Conservation (phyloP, 352 stramenopile genomes). For the Phytophthora sp. region DNA sequence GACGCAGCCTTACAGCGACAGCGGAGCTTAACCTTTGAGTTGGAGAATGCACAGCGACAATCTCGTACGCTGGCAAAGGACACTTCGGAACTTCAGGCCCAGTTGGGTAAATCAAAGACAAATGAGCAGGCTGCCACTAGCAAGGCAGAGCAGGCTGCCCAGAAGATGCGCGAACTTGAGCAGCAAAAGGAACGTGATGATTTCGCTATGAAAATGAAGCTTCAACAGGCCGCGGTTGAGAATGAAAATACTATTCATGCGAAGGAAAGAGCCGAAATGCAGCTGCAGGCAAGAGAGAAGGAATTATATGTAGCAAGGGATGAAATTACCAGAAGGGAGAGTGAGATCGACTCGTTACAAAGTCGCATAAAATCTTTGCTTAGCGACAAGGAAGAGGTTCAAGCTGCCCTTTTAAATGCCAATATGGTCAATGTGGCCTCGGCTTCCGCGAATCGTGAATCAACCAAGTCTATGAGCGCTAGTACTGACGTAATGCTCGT, state of each 20-base stretch:
- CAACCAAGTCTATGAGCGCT: constrained; percentile 8
- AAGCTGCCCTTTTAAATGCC: constrained; percentile 35
- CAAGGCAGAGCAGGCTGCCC: constrained; percentile 32
- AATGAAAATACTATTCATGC: constrained; percentile 20
- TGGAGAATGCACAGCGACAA: constrained; percentile 36
- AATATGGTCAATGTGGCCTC: constrained; percentile 32
- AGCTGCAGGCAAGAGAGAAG: constrained; percentile 41
- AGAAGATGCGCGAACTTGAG: constrained; percentile 35
- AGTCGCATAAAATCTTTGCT: constrained; percentile 37
- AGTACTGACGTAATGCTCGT: constrained; percentile 60
- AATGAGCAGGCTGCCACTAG: constrained; percentile 46
- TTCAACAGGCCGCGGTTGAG: constrained; percentile 44
- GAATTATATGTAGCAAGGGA: constrained; percentile 33
- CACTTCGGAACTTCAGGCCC: constrained; percentile 34
- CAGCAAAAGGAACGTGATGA: constrained; percentile 48
- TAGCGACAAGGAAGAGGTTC: constrained; percentile 46
- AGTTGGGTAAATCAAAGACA: constrained; percentile 45
- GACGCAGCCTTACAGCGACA: constrained; percentile 33
- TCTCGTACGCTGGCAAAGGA: constrained; percentile 28
- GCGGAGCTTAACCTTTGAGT: constrained; percentile 34
- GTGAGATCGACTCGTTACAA: constrained; percentile 38
- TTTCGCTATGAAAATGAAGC: constrained; percentile 38
- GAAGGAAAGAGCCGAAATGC: constrained; percentile 37
- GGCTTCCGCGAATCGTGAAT: constrained; percentile 14
- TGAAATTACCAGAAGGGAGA: constrained; percentile 20